Percentiles rank a stretch among this genome's conserved stretches.
Conservation (phyloP, 495 filamentous ascomycete species). For the Podospora fimiseda region DNA sequence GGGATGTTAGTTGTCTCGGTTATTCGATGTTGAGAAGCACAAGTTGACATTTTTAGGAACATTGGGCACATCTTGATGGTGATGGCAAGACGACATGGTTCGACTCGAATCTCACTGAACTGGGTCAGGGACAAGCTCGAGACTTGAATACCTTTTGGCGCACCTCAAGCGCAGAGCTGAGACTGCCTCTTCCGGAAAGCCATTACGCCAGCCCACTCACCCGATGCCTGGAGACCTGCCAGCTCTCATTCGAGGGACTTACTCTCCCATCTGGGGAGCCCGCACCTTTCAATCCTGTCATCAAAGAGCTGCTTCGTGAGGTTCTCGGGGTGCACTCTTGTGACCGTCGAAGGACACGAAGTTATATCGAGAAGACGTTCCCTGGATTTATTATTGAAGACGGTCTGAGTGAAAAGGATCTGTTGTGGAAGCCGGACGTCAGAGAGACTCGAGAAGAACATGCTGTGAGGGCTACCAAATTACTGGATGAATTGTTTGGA, state of each 20-base stretch:
- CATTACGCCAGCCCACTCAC: constrained; percentile 66
- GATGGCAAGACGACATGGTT: constrained; percentile 61
- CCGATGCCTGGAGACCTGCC: constrained; percentile 60
- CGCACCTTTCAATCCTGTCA: constrained; percentile 50
- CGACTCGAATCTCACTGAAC: constrained; percentile 60
- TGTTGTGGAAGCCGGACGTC: constrained; percentile 44
- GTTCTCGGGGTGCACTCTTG: constrained; percentile 71
- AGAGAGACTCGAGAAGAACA: constrained; percentile 28
- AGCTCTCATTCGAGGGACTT: constrained; percentile 53
- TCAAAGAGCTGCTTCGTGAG: constrained; percentile 71
- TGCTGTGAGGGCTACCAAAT: constrained; percentile 14
- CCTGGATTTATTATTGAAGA: constrained; percentile 56
- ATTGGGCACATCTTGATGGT: constrained; percentile 65
- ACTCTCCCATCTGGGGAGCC: constrained; percentile 29
- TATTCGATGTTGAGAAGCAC: neutral
- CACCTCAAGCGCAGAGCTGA: constrained; percentile 41
- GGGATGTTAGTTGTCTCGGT: constrained; percentile 29
- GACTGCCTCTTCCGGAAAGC: constrained; percentile 56
- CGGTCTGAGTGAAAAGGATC: constrained; percentile 57
- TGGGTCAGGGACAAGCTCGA: constrained; percentile 56
- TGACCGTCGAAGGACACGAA: constrained; percentile 56
- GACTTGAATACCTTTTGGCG: constrained; percentile 60
- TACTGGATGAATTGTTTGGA: constrained; percentile 27
- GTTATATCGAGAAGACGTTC: constrained; percentile 51
- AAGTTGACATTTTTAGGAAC: constrained; percentile 30